Conservation (phyloP, 2,329 filamentous ascomycete genomes). For the Alternaria consortialis region DNA sequence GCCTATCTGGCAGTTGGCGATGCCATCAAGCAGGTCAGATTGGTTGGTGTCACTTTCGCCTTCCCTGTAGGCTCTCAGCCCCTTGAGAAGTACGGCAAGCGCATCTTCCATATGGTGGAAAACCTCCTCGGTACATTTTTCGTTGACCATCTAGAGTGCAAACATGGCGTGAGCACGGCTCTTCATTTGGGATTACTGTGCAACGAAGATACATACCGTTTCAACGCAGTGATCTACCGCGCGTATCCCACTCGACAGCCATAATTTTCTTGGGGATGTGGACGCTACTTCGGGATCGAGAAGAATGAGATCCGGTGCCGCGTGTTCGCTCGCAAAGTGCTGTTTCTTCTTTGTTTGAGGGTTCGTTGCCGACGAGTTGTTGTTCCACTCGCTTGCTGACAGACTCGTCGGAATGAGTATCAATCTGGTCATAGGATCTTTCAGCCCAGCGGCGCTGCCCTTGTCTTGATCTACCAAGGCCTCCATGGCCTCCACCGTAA, state of each 20-base stretch:
- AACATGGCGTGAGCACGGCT: not conserved
- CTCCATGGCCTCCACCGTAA: slow-evolving; percentile 34
- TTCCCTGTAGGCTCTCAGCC: slow-evolving; percentile 29
- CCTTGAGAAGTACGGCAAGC: slow-evolving; percentile 28
- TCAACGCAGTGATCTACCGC: slow-evolving; percentile 45
- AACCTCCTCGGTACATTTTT: slow-evolving; percentile 21
- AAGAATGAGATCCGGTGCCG: slow-evolving; percentile 30
- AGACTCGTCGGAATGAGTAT: slow-evolving; percentile 38
- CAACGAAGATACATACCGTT: slow-evolving; percentile 13
- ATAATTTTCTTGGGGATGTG: slow-evolving; percentile 37
- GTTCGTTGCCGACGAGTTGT: slow-evolving; percentile 31
- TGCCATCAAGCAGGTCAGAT: slow-evolving; percentile 26
- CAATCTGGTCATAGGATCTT: slow-evolving; percentile 26
- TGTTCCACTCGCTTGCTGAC: slow-evolving; percentile 39
- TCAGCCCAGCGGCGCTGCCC: slow-evolving; percentile 22
- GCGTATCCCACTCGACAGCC: slow-evolving; percentile 39
- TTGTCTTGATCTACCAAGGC: slow-evolving; percentile 29
- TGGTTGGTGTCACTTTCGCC: slow-evolving; percentile 22
- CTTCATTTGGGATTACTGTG: not conserved
- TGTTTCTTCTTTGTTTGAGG: slow-evolving; percentile 34
- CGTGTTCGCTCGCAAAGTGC: slow-evolving; percentile 31
- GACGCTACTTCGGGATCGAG: slow-evolving; percentile 35
- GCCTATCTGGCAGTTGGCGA: slow-evolving; percentile 34
- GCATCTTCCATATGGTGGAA: slow-evolving; percentile 32
- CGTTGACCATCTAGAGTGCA: slow-evolving; percentile 22